These are phyloP conservation scores for Malus hybrid DNA, from an alignment of 331 rosid genomes.

Conservation along the genomic window DNA sequence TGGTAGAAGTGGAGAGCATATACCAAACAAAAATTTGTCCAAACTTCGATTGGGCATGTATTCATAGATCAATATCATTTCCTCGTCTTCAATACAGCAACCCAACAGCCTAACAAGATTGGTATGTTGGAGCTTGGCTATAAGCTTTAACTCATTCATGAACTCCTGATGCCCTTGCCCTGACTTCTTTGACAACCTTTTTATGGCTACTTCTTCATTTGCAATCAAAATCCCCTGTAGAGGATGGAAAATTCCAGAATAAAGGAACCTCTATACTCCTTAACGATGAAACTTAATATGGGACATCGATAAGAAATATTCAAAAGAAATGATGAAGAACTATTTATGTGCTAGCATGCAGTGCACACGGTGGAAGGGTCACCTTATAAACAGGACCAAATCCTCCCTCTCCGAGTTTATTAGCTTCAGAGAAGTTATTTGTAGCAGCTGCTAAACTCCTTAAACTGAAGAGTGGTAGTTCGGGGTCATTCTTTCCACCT, in stretches of 20 bases:
- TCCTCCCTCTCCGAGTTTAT: constrained; percentile 23
- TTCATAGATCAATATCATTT: constrained; percentile 55
- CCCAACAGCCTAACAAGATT: constrained; percentile 28
- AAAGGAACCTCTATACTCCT: neutral
- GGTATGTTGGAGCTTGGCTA: constrained; percentile 26
- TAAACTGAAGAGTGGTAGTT: constrained; percentile 7
- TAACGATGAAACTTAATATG: neutral
- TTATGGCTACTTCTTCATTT: constrained; percentile 9
- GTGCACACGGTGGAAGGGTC: neutral
- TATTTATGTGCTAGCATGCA: neutral
- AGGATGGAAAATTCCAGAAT: neutral
- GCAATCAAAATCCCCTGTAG: constrained; percentile 1
- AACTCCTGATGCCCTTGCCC: constrained; percentile 20
- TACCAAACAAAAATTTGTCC: constrained; percentile 15
- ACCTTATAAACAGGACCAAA: constrained; percentile 28
- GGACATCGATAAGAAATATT: neutral
- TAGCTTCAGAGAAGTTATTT: constrained; percentile 17
- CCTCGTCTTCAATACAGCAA: constrained; percentile 37
- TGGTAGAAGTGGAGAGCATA: neutral
- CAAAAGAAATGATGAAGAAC: neutral
- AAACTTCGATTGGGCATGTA: constrained; percentile 23
- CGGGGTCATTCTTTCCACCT: neutral
- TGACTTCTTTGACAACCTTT: constrained; percentile 16
- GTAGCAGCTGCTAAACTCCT: constrained; percentile 8
- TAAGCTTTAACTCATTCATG: constrained; percentile 4